Percentiles rank a stretch among this genome's conserved stretches.
Evolutionary conservation across 306 rosid species (phyloP).

Genomic region (Cicer judaicum): DNA sequence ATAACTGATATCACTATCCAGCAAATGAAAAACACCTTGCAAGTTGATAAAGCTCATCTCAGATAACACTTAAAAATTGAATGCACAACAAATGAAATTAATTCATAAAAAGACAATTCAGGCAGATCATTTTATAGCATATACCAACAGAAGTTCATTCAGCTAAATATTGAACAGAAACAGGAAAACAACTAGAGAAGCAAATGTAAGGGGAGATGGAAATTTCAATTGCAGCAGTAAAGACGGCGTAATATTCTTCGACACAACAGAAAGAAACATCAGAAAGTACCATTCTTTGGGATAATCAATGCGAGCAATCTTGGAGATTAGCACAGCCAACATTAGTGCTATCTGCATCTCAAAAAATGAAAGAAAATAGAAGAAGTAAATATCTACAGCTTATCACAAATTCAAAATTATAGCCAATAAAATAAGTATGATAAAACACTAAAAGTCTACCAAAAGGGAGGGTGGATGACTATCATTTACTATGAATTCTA

Average conservation of each 20-base stretch:
- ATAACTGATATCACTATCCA: constrained; percentile 14
- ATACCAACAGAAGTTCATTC: constrained; percentile 13
- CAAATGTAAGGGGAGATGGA: neutral
- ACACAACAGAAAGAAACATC: constrained; percentile 31
- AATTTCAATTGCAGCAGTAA: constrained; percentile 31
- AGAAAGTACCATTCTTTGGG: constrained; percentile 86
- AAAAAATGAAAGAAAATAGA: constrained; percentile 35
- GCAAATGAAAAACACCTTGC: constrained; percentile 9
- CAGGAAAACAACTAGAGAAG: neutral
- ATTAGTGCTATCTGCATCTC: constrained; percentile 78
- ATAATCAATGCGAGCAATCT: constrained; percentile 93
- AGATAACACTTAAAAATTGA: constrained; percentile 21
- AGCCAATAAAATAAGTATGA: neutral
- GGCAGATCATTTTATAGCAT: constrained; percentile 2
- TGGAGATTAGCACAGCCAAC: constrained; percentile 90
- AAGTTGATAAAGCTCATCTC: constrained; percentile 23
- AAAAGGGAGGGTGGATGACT: neutral
- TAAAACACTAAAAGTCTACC: constrained; percentile 5
- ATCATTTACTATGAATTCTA: constrained; percentile 24
- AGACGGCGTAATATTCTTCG: constrained; percentile 4
- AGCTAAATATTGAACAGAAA: constrained; percentile 3
- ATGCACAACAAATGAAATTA: constrained; percentile 1
- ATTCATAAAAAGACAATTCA: constrained; percentile 13
- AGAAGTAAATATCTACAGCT: constrained; percentile 41
- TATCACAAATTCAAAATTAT: constrained; percentile 28